phyloP scores from a whole-genome alignment of 2,329 filamentous ascomycete genomes.

The Penicillium sp. region DNA sequence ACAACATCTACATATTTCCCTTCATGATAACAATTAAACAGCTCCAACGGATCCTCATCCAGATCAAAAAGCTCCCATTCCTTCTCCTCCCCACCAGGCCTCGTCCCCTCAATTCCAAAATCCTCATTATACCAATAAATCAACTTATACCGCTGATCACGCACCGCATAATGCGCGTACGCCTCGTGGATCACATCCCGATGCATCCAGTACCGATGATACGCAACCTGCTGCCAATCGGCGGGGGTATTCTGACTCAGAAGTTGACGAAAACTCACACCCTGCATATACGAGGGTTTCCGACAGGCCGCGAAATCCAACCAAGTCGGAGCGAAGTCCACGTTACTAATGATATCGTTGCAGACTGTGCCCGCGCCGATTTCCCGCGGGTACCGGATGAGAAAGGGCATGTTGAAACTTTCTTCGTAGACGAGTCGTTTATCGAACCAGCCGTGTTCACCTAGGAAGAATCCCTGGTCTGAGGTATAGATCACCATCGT shows the following conservation, averaged over 20 bases:
- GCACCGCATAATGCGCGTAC: constrained; percentile 58
- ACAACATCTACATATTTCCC: constrained; percentile 44
- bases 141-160: constrained; percentile 58
- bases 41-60: constrained; percentile 54
- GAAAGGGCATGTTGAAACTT: constrained; percentile 61
- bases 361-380: constrained; percentile 47
- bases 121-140: constrained; percentile 62
- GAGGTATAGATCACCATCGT: constrained; percentile 60
- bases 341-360: constrained; percentile 58
- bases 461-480: constrained; percentile 61
- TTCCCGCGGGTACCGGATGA: constrained; percentile 52
- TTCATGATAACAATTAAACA: constrained; percentile 54
- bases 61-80: constrained; percentile 63
- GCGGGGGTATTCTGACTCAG: constrained; percentile 44
- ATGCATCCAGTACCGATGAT: constrained; percentile 63
- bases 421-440: constrained; percentile 65
- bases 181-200: constrained; percentile 55
- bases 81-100: constrained; percentile 46
- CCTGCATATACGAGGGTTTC: constrained; percentile 58
- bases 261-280: constrained; percentile 48
- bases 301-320: constrained; percentile 51
- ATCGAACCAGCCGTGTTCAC: constrained; percentile 63
- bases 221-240: constrained; percentile 58
- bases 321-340: constrained; percentile 59
- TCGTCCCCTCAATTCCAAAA: constrained; percentile 51